Base-by-base conservation (phyloP, 768 basidiomycete species). In the Zangia roseola region DNA sequence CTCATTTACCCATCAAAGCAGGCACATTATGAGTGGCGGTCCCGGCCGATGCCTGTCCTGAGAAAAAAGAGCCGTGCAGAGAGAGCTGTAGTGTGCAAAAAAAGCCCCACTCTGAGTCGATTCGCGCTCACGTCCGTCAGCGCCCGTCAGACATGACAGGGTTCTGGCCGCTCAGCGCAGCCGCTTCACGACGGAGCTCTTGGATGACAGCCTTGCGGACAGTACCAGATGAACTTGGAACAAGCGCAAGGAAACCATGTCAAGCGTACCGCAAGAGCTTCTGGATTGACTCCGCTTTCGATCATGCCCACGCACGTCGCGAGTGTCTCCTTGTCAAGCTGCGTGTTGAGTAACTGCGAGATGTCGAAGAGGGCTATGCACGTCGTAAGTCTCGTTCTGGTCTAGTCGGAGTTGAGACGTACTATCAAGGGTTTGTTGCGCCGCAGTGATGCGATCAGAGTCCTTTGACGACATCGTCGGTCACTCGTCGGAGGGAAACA, bases 261-360 rank as follows among this genome's bases (percentile, higher is more conserved):
- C 68, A 31, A 14, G 71, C 84, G 46, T 64, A 94, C 93, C 58
- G 92, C 93, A 39, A 95, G 75, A 0, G 91, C 92, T 61, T 94
- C 91, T 10, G 93, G 91, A 66, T 94, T 95, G 40, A 88, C 89
- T 16, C 93, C 93, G 52, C 82, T 85, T 71, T 95, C 93, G 58
- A 95, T 92, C 86, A 95, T 85, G 34, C 84, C 80, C 20, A 95
- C 83, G 65, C 93, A 95, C 21, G 88, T 93, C 30, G 88, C 91
- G n/a, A 95, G 79, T 3, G 90, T 91, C 63, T 92, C 88, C 60
- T 88, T 91, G 71, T 94, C 91, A 35, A 95, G 76, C 49, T 86
- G 82, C 0, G 93, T 94, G 54, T 93, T 88, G 42, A 95, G 71
- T 39, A 94, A 70, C 69, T 93, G 90, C 17, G 93, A 92, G 47